Evolutionary conservation across 257 asterid species (phyloP), one percentile per base, ranked within the genome.

Genomic region (Solanum paucissectum): DNA sequence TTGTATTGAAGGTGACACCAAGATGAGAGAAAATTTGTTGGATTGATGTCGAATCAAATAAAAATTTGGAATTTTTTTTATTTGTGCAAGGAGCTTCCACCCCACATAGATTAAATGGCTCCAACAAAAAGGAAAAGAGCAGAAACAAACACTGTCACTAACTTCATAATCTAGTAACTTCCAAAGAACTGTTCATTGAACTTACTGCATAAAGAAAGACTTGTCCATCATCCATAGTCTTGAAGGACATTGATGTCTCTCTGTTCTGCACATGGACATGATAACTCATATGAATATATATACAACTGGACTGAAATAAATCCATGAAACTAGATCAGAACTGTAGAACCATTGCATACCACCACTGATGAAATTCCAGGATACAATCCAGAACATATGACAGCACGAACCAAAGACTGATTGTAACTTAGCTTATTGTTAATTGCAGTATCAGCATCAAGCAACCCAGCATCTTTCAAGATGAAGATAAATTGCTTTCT

Each of bases 201-300:
- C 99, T 89, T 95, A 97, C 99, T 93, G 98, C 97, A 90, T 95
- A 97, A 23, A 97, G 98, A 85, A 93, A 90, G 89, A 97, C 99
- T 86, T 93, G 98, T 58, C 99, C 99, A 88, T 97, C 99, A 89
- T 95, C 99, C 98, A 97, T 95, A 88, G 99, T 97, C 92, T 97
- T 97, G 94, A 97, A 97, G 85, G 99, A 97, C 99, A 97, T 93
- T 82, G 99, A 92, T 60, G 98, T 92, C 91, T 97, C 99, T 90
- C 99, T 91, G 69, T 95, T 98, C 99, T 97, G 98, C 89, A 92
- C 73, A 93, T 49, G 87, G 62, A 71, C 83, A 29, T 14, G 88
- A 71, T 81, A 46, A 16, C 27, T 74, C 29, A 27, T 81, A 46
- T 27, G 85, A 46, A 46, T 18, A 46, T 46, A 16, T 14, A 44